A percentile compares a stretch with the other conserved stretches of the same genome.
Evolutionary conservation across 306 rosid species (phyloP).

Genomic region (Geum urbanum): DNA sequence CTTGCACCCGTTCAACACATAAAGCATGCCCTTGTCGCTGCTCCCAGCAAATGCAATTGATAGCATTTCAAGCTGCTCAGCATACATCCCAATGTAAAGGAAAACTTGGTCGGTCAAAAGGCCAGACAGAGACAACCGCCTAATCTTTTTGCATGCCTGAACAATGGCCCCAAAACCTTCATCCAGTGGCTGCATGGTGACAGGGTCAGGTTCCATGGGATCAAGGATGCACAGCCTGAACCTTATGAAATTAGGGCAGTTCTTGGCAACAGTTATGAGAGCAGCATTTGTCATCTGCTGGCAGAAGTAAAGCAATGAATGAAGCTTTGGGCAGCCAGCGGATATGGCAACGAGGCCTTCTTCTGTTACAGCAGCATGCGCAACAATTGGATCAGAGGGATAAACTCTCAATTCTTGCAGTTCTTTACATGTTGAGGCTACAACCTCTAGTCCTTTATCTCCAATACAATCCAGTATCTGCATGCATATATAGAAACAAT

Average conservation of each 20-base stretch:
- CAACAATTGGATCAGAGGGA: constrained; percentile 53
- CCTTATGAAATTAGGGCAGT: constrained; percentile 82
- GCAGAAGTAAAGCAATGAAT: constrained; percentile 80
- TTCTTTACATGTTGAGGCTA: constrained; percentile 69
- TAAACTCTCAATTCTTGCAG: constrained; percentile 87
- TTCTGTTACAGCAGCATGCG: constrained; percentile 66
- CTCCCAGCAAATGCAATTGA: constrained; percentile 90
- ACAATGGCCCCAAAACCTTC: constrained; percentile 98
- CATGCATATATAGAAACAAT: constrained; percentile 10
- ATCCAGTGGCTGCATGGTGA: constrained; percentile 68
- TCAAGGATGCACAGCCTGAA: constrained; percentile 76
- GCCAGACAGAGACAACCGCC: constrained; percentile 79
- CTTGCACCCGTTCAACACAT: constrained; percentile 88
- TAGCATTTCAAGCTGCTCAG: constrained; percentile 85
- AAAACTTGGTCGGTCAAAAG: constrained; percentile 69
- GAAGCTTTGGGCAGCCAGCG: constrained; percentile 74
- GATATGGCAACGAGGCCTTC: constrained; percentile 83
- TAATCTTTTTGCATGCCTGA: constrained; percentile 68
- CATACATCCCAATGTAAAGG: constrained; percentile 84
- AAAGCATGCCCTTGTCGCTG: constrained; percentile 83
- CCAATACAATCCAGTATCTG: constrained; percentile 89
- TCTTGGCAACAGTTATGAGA: constrained; percentile 76
- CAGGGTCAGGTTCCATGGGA: constrained; percentile 63
- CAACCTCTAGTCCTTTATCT: constrained; percentile 71
- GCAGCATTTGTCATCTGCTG: constrained; percentile 97